These are phyloP conservation scores for Herpetomonas muscarum DNA, from an alignment of 208 protist genomes.

Conservation along the genomic window DNA sequence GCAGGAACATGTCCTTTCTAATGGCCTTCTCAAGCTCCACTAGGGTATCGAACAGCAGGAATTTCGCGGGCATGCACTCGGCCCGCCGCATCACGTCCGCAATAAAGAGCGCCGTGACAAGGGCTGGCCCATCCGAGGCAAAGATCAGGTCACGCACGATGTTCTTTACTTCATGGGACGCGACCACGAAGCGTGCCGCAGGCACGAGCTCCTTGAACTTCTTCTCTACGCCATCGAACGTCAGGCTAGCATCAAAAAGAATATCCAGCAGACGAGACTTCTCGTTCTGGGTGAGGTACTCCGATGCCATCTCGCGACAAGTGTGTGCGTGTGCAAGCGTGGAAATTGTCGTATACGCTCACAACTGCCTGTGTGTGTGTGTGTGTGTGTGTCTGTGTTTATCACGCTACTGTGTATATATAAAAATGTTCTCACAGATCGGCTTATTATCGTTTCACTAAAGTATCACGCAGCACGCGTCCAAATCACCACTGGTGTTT, in stretches of 20 bases:
- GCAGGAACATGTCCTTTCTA: slow-evolving; percentile 55
- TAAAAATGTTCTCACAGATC: too few species aligned
- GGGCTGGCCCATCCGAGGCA: slow-evolving; percentile 37
- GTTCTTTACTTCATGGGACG: slow-evolving; percentile 26
- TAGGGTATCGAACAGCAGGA: slow-evolving; percentile 54
- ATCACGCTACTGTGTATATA: too few species aligned
- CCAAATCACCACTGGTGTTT: too few species aligned
- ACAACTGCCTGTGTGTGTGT: not conserved
- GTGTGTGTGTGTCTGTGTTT: too few species aligned
- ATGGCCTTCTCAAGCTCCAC: slow-evolving; percentile 62
- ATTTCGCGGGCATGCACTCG: slow-evolving; percentile 48
- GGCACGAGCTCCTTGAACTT: slow-evolving; percentile 53
- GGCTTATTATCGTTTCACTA: too few species aligned
- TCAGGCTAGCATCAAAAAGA: slow-evolving; percentile 28
- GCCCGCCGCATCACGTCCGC: slow-evolving; percentile 52
- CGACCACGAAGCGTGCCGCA: slow-evolving; percentile 29
- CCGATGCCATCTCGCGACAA: not conserved
- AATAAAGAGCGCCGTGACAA: slow-evolving; percentile 50
- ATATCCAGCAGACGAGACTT: slow-evolving; percentile 19
- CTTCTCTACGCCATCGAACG: slow-evolving; percentile 36
- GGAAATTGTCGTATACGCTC: not conserved
- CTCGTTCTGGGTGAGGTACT: slow-evolving; percentile 22
- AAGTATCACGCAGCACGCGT: too few species aligned
- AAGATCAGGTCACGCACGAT: slow-evolving; percentile 39
- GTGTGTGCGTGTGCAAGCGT: not conserved